phyloP scores from a whole-genome alignment of 768 basidiomycete genomes.

The Boletellus sp. region DNA sequence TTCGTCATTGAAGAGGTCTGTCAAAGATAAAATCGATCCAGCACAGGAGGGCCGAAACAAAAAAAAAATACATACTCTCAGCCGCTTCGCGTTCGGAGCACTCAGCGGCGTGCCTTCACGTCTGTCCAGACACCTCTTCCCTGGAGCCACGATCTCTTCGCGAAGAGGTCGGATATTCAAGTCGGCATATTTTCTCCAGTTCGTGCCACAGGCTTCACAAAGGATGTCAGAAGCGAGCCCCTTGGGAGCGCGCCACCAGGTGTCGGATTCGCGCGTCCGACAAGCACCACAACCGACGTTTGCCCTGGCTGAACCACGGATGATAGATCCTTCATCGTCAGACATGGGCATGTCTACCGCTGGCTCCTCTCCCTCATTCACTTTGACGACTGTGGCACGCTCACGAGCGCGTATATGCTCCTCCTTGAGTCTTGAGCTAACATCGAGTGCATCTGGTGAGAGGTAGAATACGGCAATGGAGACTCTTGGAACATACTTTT shows the following conservation, averaged over 20 bases:
- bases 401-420: slow-evolving; percentile 54
- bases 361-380: slow-evolving; percentile 25
- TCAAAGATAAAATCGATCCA: background rate
- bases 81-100: slow-evolving; percentile 55
- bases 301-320: slow-evolving; percentile 51
- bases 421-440: slow-evolving; percentile 64
- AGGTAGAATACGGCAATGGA: slow-evolving; percentile 6
- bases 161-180: slow-evolving; percentile 70
- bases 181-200: slow-evolving; percentile 93
- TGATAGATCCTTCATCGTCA: slow-evolving; percentile 79
- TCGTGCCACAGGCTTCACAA: slow-evolving; percentile 81
- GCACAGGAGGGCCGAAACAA: too few species aligned
- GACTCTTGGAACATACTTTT: slow-evolving; percentile 49
- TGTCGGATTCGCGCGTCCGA: slow-evolving; percentile 69
- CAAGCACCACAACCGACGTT: slow-evolving; percentile 77
- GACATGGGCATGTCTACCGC: slow-evolving; percentile 30
- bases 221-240: slow-evolving; percentile 73
- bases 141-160: slow-evolving; percentile 54
- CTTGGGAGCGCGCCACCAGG: slow-evolving; percentile 93
- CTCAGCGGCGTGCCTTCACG: slow-evolving; percentile 59
- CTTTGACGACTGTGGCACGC: slow-evolving; percentile 31
- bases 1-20: slow-evolving; percentile 40
- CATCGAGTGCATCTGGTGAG: slow-evolving; percentile 1
- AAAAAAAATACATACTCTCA: slow-evolving; percentile 44
- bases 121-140: slow-evolving; percentile 46